Conservation (phyloP, 106 monocot species). For the Dactylorhiza incarnata region DNA sequence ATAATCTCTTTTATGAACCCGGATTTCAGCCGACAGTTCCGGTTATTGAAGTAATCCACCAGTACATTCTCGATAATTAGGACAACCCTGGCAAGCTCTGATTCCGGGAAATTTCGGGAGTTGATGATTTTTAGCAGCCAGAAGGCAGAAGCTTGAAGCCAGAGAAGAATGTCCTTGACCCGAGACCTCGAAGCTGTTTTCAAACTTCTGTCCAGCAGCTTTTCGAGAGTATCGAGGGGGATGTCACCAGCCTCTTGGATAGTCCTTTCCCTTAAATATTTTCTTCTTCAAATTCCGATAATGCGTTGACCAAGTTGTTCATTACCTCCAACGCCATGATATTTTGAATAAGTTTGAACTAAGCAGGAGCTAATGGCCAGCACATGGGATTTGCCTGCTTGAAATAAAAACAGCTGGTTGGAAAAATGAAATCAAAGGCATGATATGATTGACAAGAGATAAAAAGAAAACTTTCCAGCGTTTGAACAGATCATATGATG, state of each 20-base stretch:
- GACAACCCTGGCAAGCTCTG: constrained; percentile 40
- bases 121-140: constrained; percentile 81
- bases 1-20: constrained; percentile 77
- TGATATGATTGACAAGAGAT: not conserved
- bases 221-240: constrained; percentile 32
- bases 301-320: constrained; percentile 71
- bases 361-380: constrained; percentile 56
- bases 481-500: not conserved
- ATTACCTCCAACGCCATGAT: constrained; percentile 39
- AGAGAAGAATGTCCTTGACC: constrained; percentile 44
- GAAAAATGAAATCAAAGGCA: not conserved
- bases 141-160: constrained; percentile 59
- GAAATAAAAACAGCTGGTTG: too few relatives aligned
- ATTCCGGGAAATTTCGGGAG: constrained; percentile 34
- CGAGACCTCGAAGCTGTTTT: constrained; percentile 60
- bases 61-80: constrained; percentile 31
- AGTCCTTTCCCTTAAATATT: constrained; percentile 80
- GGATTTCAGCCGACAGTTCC: constrained; percentile 64
- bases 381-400: constrained; percentile 70
- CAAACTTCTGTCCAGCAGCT: constrained; percentile 60
- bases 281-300: constrained; percentile 81
- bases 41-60: constrained; percentile 61
- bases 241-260: constrained; percentile 61
- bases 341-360: constrained; percentile 58
- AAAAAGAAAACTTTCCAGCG: not conserved